Percentiles rank a stretch among this genome's conserved stretches.
Evolutionary conservation across 2,329 filamentous ascomycete species (phyloP).

Genomic region (Aspergillus flavus): DNA sequence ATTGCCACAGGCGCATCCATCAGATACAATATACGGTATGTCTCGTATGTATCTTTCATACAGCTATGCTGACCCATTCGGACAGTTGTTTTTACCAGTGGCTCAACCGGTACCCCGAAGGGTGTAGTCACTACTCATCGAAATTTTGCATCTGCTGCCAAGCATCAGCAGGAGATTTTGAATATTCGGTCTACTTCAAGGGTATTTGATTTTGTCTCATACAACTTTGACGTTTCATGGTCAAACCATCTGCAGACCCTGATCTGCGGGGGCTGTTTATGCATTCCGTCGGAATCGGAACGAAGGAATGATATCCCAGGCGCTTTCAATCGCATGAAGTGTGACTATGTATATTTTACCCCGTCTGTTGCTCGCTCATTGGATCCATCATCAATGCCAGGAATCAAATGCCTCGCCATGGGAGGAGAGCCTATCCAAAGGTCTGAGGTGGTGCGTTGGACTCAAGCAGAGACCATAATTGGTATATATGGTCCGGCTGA

Average conservation of each 20-base stretch:
- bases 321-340: conserved; percentile 50
- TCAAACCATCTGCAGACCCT: conserved; percentile 55
- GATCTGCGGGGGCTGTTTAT: conserved; percentile 56
- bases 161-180: background rate
- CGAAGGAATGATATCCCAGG: conserved; percentile 48
- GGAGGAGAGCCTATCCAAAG: conserved; percentile 22
- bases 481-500: conserved; percentile 42
- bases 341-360: conserved; percentile 59
- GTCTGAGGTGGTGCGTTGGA: conserved; percentile 13
- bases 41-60: background rate
- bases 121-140: conserved; percentile 63
- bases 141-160: conserved; percentile 5
- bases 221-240: conserved; percentile 54
- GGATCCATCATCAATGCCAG: background rate
- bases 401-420: background rate
- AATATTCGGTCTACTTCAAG: conserved; percentile 12
- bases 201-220: conserved; percentile 45
- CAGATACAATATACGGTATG: background rate
- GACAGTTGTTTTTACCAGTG: conserved; percentile 47
- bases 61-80: background rate
- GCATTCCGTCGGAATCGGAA: conserved; percentile 32
- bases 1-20: background rate
- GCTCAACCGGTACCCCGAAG: conserved; percentile 54
- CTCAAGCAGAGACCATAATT: background rate
- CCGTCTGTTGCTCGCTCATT: conserved; percentile 54